These are phyloP conservation scores for Blumeriella jaapii DNA, from an alignment of 2,329 filamentous ascomycete genomes.

Conservation along the genomic window DNA sequence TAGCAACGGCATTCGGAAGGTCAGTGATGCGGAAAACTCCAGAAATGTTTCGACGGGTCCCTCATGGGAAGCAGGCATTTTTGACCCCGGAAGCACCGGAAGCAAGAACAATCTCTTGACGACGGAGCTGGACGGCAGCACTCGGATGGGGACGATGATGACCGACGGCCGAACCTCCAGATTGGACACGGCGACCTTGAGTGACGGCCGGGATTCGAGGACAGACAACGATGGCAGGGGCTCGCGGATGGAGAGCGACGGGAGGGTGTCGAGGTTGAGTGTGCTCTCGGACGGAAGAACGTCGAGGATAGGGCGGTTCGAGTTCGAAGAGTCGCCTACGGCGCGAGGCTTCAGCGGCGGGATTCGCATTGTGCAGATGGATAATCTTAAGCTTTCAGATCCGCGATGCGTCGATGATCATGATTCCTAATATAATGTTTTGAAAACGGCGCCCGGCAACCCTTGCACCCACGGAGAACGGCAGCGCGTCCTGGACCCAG, in stretches of 20 bases:
- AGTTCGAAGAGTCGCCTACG: conserved; percentile 2
- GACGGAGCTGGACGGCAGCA: no score
- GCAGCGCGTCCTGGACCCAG: no score
- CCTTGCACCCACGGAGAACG: no score
- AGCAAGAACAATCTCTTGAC: conserved; percentile 3
- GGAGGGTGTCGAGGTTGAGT: conserved; percentile 1
- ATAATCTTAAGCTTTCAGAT: conserved; percentile 5
- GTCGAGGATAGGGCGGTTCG: conserved; percentile 3
- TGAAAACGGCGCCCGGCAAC: no score
- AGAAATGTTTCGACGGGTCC: not conserved
- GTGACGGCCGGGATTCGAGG: conserved; percentile 1
- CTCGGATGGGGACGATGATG: no score
- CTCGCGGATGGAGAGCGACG: conserved; percentile 1
- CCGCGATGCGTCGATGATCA: conserved; percentile 1
- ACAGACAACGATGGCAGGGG: not conserved
- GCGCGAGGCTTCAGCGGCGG: conserved; percentile 2
- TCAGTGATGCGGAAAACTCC: not conserved
- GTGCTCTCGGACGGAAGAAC: conserved; percentile 1
- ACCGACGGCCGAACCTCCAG: no score
- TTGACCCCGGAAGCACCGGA: conserved; percentile 1
- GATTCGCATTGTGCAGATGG: conserved; percentile 6
- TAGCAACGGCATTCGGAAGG: not conserved
- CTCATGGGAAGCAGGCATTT: not conserved
- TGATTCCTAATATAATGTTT: not conserved
- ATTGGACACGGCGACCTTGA: no score